phyloP scores from a whole-genome alignment of 495 filamentous ascomycete species.

The Elasticomyces elasticus region DNA sequence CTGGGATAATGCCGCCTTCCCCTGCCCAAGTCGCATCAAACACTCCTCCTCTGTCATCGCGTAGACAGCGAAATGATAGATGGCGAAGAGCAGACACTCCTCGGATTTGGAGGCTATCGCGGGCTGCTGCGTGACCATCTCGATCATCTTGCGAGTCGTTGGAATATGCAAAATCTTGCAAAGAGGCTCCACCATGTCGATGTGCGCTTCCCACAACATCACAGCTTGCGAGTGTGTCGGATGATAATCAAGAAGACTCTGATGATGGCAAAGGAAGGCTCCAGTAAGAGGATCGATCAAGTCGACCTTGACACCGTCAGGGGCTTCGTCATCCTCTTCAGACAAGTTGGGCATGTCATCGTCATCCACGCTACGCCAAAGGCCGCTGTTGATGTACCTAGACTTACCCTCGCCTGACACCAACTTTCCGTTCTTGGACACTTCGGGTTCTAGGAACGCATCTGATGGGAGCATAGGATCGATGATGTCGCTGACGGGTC shows the following conservation, averaged over 20 bases:
- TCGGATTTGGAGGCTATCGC: constrained; percentile 6
- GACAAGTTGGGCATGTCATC: constrained; percentile 6
- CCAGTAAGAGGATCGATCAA: background rate
- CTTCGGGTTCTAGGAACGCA: background rate
- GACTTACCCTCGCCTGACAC: constrained; percentile 5
- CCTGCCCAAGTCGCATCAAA: constrained; percentile 2
- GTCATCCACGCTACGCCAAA: constrained; percentile 11
- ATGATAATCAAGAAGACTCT: constrained; percentile 4
- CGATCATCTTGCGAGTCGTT: constrained; percentile 2
- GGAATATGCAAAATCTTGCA: constrained; percentile 18
- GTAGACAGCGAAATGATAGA: constrained; percentile 19
- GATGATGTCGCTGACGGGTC: no score
- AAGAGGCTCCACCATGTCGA: constrained; percentile 17
- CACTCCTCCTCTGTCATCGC: constrained; percentile 17
- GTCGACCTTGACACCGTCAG: background rate
- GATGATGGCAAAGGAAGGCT: background rate
- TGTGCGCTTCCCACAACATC: constrained; percentile 15
- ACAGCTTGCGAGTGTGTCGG: constrained; percentile 11
- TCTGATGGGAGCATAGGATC: no score
- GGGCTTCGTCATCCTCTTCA: constrained; percentile 13
- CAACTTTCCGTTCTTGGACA: constrained; percentile 4
- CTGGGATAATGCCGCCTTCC: background rate
- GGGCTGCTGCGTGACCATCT: constrained; percentile 8
- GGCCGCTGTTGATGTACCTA: constrained; percentile 7
- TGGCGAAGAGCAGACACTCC: constrained; percentile 22